Conservation (phyloP, 768 basidiomycete species). For the Suillus tomentosus region DNA sequence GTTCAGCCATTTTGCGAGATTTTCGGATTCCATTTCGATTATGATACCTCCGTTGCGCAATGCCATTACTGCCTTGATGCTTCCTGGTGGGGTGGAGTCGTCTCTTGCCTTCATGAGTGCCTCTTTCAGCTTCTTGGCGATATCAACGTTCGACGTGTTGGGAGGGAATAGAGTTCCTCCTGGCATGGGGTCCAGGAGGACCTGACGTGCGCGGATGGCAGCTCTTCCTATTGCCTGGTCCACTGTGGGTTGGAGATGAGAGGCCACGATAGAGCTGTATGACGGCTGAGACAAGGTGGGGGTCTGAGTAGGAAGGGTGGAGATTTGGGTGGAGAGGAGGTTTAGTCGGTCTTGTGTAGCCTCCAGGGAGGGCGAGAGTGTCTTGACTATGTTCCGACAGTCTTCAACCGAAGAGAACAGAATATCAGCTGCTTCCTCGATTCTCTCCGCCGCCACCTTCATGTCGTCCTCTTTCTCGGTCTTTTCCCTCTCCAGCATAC, state of each 20-base stretch:
- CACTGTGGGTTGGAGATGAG: neutral
- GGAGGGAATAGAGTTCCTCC: no score
- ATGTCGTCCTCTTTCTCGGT: neutral
- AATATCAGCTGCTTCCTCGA: neutral
- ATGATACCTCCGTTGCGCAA: no score
- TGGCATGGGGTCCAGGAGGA: constrained; percentile 6
- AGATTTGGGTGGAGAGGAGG: neutral
- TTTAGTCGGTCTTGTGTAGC: neutral
- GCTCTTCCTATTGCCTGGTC: neutral
- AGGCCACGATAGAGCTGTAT: neutral
- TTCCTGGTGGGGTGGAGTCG: no score
- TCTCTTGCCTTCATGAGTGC: no score
- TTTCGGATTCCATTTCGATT: no score
- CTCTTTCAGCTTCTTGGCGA: no score
- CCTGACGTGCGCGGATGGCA: fast-evolving
- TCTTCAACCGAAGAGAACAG: neutral
- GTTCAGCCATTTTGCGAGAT: neutral
- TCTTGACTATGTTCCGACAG: neutral
- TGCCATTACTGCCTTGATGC: no score
- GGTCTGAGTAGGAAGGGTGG: no score
- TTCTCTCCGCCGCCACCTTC: fast-evolving
- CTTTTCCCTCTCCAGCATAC: neutral
- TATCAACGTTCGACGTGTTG: no score
- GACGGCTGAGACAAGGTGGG: neutral
- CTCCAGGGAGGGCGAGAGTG: neutral